phyloP scores from a whole-genome alignment of 1,284 basidiomycete genomes.

The Mycena sp. region DNA sequence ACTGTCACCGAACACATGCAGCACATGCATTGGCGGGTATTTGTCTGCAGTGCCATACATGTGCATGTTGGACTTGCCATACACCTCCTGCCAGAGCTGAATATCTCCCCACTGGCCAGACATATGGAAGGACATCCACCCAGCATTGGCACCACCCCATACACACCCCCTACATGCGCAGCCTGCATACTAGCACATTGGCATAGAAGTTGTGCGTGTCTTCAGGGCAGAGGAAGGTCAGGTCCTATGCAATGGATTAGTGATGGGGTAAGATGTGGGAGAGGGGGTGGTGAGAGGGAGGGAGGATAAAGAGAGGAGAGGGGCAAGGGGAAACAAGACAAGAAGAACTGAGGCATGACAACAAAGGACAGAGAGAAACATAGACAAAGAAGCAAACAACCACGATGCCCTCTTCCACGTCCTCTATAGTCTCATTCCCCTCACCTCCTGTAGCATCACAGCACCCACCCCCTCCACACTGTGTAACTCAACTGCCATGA shows the following conservation, averaged over 20 bases:
- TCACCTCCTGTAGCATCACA: too few species aligned
- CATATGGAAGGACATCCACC: background rate
- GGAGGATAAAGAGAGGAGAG: too few species aligned
- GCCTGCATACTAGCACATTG: background rate
- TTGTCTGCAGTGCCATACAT: background rate
- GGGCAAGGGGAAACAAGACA: too few species aligned
- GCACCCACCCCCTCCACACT: too few species aligned
- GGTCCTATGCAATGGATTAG: background rate
- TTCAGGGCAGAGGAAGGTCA: conserved; percentile 5
- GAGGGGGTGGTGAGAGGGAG: background rate
- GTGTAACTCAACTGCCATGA: too few species aligned
- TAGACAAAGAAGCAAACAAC: too few species aligned
- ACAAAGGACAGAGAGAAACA: too few species aligned
- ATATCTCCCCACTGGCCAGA: too few species aligned
- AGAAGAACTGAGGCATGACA: too few species aligned
- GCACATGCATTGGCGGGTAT: background rate
- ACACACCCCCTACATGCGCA: background rate
- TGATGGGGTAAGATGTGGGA: background rate
- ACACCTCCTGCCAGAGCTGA: too few species aligned
- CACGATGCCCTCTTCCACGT: too few species aligned
- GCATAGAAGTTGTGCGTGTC: conserved; percentile 11
- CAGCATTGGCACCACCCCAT: background rate
- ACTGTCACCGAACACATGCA: background rate
- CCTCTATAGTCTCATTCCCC: too few species aligned
- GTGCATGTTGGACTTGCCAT: background rate